Percentiles rank a stretch among this genome's conserved stretches.
Evolutionary conservation across 2,329 filamentous ascomycete species (phyloP).

Genomic region (Aureobasidium vineae): DNA sequence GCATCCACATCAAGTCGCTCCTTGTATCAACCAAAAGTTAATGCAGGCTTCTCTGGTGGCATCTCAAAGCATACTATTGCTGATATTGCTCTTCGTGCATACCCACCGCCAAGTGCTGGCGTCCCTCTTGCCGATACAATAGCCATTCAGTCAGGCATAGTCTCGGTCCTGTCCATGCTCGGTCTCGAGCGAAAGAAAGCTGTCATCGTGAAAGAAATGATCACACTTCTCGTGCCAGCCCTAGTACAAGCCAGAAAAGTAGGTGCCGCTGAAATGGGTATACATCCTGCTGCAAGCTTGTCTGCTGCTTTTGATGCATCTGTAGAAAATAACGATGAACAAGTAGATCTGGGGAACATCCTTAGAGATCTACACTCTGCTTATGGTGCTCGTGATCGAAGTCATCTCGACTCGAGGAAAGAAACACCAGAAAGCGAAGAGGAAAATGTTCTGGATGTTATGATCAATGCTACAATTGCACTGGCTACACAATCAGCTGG

Average conservation of each 20-base stretch:
- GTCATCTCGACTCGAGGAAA: background rate
- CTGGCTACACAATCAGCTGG: conserved; percentile 14
- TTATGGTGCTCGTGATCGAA: conserved; percentile 27
- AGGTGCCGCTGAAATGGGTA: conserved; percentile 91
- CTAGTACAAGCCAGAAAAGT: conserved; percentile 88
- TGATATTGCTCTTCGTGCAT: conserved; percentile 64
- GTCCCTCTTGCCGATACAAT: conserved; percentile 73
- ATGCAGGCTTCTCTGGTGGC: conserved; percentile 20
- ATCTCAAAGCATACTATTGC: conserved; percentile 53
- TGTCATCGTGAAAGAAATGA: conserved; percentile 80
- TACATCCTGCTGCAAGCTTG: conserved; percentile 88
- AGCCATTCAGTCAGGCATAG: conserved; percentile 79
- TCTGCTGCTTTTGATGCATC: conserved; percentile 61
- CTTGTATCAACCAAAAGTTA: conserved; percentile 17
- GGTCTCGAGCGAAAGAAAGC: conserved; percentile 87
- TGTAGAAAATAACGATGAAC: conserved; percentile 2
- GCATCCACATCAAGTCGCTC: conserved; percentile 35
- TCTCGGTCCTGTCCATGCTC: conserved; percentile 75
- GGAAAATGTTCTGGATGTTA: background rate
- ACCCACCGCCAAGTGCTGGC: conserved; percentile 61
- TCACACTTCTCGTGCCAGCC: conserved; percentile 77
- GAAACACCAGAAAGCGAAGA: background rate
- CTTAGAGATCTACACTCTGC: conserved; percentile 25
- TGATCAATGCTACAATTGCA: conserved; percentile 15
- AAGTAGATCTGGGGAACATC: conserved; percentile 15